A percentile compares a stretch with the other conserved stretches of the same genome.
Evolutionary conservation across 2,329 filamentous ascomycete species (phyloP).

Genomic region (Neonectria neomacrospora): DNA sequence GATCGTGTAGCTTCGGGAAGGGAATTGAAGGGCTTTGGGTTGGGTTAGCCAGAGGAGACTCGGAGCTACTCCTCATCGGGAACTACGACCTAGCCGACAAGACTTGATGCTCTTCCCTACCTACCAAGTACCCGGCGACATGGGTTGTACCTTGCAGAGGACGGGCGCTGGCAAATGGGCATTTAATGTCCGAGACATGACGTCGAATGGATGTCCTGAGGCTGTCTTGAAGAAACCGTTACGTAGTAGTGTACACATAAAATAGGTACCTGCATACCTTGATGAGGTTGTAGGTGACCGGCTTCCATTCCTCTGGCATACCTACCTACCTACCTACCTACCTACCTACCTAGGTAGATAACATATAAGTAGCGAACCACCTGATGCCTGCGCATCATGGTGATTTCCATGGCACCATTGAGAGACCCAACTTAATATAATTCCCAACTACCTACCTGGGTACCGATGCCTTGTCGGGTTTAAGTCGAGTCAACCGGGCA

Average conservation of each 20-base stretch:
- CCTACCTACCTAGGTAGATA: too few species aligned
- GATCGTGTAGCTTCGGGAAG: too few species aligned
- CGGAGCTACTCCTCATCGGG: background rate
- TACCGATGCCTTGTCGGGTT: background rate
- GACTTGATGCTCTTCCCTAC: background rate
- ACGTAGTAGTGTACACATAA: background rate
- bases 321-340: too few species aligned
- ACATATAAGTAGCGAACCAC: background rate
- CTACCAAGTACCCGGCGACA: too few species aligned
- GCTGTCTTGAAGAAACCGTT: background rate
- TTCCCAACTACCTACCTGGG: too few species aligned
- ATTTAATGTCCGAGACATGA: slow-evolving; percentile 24
- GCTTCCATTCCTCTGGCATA: too few species aligned
- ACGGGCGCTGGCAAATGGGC: background rate
- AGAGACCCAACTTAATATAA: too few species aligned
- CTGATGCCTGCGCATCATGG: background rate
- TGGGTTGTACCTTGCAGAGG: slow-evolving; percentile 1
- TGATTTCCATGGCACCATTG: background rate
- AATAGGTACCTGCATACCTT: background rate
- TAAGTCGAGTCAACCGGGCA: background rate
- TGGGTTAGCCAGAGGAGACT: background rate
- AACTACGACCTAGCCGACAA: background rate
- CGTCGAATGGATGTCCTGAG: background rate
- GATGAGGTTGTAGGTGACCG: too few species aligned
- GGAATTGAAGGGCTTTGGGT: too few species aligned